Conservation (phyloP, 1,284 basidiomycete species). For the Leccinum griseonigrum region DNA sequence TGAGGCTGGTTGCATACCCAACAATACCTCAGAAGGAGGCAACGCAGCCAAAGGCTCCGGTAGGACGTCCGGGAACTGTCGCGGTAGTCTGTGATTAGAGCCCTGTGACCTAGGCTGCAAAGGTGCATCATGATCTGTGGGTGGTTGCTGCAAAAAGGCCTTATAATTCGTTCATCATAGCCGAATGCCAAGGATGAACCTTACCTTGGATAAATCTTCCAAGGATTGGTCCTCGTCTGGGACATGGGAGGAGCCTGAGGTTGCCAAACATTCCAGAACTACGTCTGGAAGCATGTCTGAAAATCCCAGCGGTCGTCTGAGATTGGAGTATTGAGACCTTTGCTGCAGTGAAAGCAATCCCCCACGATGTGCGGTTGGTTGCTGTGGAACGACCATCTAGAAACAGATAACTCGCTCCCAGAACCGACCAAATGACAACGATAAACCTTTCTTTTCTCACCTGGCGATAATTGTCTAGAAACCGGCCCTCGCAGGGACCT, state of each 20-base stretch:
- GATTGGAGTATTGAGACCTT: background rate
- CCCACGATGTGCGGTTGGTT: background rate
- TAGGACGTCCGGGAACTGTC: no score
- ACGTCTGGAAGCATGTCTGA: background rate
- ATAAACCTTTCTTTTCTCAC: background rate
- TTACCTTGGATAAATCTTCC: no score
- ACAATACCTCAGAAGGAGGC: background rate
- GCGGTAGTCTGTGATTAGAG: no score
- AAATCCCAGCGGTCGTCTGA: background rate
- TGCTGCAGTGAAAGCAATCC: background rate
- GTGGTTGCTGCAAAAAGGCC: no score
- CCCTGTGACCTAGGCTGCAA: no score
- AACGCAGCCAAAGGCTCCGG: background rate
- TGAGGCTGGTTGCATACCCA: background rate
- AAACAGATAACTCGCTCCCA: background rate
- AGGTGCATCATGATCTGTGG: no score
- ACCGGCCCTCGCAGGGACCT: background rate
- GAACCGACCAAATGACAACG: background rate
- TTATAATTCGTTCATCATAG: no score
- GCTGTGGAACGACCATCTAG: background rate
- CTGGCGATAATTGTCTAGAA: background rate
- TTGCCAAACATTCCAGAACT: no score
- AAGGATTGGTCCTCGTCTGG: no score
- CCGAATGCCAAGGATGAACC: no score
- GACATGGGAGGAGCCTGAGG: no score